Percentiles rank a stretch among this genome's conserved stretches.
These are phyloP conservation scores for Croton setiger DNA, from an alignment of 441 rosid genomes.

Conservation along the genomic window DNA sequence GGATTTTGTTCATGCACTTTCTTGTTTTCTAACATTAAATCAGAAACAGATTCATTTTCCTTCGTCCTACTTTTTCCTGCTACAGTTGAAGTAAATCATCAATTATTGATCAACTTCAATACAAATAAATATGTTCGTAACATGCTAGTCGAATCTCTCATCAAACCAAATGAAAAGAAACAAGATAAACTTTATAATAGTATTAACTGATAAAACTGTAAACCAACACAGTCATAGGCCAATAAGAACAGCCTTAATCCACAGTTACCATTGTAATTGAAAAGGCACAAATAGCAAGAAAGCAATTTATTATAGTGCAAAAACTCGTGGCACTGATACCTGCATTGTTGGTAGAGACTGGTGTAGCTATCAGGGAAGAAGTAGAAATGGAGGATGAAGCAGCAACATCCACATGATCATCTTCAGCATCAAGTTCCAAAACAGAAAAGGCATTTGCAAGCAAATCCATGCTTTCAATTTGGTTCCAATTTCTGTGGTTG, in stretches of 20 bases:
- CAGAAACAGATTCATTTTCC: constrained; percentile 14
- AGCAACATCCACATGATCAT: constrained; percentile 18
- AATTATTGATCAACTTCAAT: background rate
- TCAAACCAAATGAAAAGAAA: background rate
- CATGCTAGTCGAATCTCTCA: background rate
- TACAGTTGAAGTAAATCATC: background rate
- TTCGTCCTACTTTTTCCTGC: constrained; percentile 29
- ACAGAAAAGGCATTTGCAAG: constrained; percentile 46
- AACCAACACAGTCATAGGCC: background rate
- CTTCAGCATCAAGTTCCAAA: constrained; percentile 47
- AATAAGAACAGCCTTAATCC: background rate
- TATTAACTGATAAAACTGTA: background rate
- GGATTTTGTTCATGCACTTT: constrained; percentile 22
- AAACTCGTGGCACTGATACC: constrained; percentile 6
- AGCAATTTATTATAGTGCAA: background rate
- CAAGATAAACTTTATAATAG: background rate
- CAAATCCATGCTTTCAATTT: constrained; percentile 30
- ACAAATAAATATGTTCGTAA: background rate
- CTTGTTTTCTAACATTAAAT: constrained; percentile 7
- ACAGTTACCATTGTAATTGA: background rate
- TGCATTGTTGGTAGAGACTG: constrained; percentile 13
- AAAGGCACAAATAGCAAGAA: background rate
- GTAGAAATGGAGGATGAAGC: background rate
- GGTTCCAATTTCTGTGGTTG: background rate
- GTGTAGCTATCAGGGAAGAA: constrained; percentile 5